Evolutionary conservation across 176 grass and related monocot species (phyloP), one percentile per base, ranked within the genome.

Genomic region (Phoenix roebelenii): DNA sequence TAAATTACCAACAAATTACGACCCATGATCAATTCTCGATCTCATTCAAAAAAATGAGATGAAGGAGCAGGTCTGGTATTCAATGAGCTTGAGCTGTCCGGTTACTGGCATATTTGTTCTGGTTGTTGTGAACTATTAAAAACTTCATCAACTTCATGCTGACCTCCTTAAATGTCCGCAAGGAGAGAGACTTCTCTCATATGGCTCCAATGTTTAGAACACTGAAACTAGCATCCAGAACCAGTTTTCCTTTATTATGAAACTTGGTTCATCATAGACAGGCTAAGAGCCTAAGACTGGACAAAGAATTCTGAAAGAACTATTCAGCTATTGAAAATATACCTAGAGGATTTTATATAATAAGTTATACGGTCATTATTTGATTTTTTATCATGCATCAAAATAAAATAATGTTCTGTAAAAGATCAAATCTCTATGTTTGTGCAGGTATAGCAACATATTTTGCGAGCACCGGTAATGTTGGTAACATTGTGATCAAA

Each of bases 121-220:
- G 65, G 55, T 16, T 10, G 18, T 44, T 24, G 30, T 66, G 72
- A 65, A 18, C 16, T 19, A 58, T 66, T 66, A 1, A 57, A 75
- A 58, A 16, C 24, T 50, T 66, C 72, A 52, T 75, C 62, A 23
- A 23, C 30, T 75, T 50, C 62, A 52, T 67, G 61, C 52, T 15
- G 19, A 5, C 55, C 7, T 32, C 23, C 25, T 66, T 75, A 53
- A 66, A 75, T 63, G 52, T 28, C 60, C 35, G 18, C 35, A 17
- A 19, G 20, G 25, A 35, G 6, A 32, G 16, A 7, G 15, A 17
- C 15, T 4, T 60, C 16, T 60, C 16, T 60, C 16, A 17, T 23
- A 32, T 60, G 4, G 23, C 25, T 2, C 1, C 3, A 3, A n/a
- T 4, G 6, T 30, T 59, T 59, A 4, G 16, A 59, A 24, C 15